A percentile compares a stretch with the other conserved stretches of the same genome.
These are phyloP conservation scores for Aspergillus cavernicola DNA, from an alignment of 495 filamentous ascomycete genomes.

Conservation along the genomic window DNA sequence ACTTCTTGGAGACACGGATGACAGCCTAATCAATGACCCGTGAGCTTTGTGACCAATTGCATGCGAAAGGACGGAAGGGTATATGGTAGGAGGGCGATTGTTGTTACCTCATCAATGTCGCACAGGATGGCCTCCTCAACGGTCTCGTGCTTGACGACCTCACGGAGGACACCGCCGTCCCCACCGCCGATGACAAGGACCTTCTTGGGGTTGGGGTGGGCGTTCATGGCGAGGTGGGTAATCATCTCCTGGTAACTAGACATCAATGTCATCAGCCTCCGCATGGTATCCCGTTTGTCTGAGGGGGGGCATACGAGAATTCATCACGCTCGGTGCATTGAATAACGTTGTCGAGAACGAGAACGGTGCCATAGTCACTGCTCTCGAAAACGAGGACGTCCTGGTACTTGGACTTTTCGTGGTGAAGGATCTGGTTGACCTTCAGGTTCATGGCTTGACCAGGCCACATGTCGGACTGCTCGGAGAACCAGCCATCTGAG, in stretches of 20 bases:
- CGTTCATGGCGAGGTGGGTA: slow-evolving; percentile 96
- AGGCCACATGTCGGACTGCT: slow-evolving; percentile 97
- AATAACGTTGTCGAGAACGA: slow-evolving; percentile 99
- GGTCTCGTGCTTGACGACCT: slow-evolving; percentile 96
- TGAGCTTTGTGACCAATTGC: slow-evolving; percentile 6
- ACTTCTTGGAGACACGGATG: slow-evolving; percentile 97
- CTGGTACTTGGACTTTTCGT: slow-evolving; percentile 99
- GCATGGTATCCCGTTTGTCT: background rate
- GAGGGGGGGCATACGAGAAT: slow-evolving; percentile 62
- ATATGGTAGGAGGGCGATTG: background rate
- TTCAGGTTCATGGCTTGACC: slow-evolving; percentile 98
- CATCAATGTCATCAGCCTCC: background rate
- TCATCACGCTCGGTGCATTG: slow-evolving; percentile 98
- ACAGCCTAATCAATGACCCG: slow-evolving; percentile 59
- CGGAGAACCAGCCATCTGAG: slow-evolving; percentile 98
- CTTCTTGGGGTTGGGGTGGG: slow-evolving; percentile 95
- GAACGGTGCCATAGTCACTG: slow-evolving; percentile 90
- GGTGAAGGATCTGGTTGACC: slow-evolving; percentile 95
- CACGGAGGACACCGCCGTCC: slow-evolving; percentile 93
- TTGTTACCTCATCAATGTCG: slow-evolving; percentile 90
- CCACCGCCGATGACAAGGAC: slow-evolving; percentile 97
- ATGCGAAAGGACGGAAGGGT: background rate
- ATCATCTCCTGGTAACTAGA: slow-evolving; percentile 98
- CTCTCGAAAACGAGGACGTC: slow-evolving; percentile 98
- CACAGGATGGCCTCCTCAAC: slow-evolving; percentile 92